Base-by-base conservation (phyloP, 2,329 filamentous ascomycete species). In the Fusarium brevicatenulatum region DNA sequence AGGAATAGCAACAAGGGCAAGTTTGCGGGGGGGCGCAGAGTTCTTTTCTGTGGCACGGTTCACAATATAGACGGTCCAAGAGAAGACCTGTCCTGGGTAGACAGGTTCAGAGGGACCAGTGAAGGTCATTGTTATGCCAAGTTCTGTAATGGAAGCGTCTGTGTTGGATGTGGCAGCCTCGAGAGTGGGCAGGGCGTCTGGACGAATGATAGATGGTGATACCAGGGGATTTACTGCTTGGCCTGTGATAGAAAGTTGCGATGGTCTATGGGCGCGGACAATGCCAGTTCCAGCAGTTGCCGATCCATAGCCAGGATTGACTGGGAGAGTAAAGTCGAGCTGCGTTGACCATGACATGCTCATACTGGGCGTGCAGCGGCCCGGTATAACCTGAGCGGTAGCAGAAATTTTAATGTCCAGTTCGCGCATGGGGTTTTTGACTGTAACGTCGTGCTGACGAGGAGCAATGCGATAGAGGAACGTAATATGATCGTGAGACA, bases 101-200 rank as follows among this genome's bases (percentile, higher is more conserved):
- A 93, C 85, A 59, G 87, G 85, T 28, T 82, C 77, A 18, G 81
- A 68, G 39, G 92, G 92, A 0, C 88, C 90, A 10, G 88, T 89
- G 78, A 96, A 91, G 44, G 92, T 94, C 83, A 95, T 90, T 40
- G 91, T 93, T 64, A 95, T 88, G 66, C 92, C 92, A 56, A 93
- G 89, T 66, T 92, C 88, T 7, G 87, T 87, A 43, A 89, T 79
- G 56, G 83, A 76, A 52, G 84, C 81, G 55, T 89, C 87, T 40
- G 80, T 81, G 72, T 81, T 83, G 62, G 80, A 80, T 52, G 85
- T 84, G 63, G 87, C 82, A 32, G 89, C 86, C 75, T 91, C 88
- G 49, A 91, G 85, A 32, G 85, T 83, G 16, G 90, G 90, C 5
- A 91, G 83, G 37, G 89, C 84, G 78, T 91, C 89, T 5, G 90